A percentile compares a stretch with the other conserved stretches of the same genome.
phyloP scores from a whole-genome alignment of 768 basidiomycete species.

The Chlorophyllum brunneum region DNA sequence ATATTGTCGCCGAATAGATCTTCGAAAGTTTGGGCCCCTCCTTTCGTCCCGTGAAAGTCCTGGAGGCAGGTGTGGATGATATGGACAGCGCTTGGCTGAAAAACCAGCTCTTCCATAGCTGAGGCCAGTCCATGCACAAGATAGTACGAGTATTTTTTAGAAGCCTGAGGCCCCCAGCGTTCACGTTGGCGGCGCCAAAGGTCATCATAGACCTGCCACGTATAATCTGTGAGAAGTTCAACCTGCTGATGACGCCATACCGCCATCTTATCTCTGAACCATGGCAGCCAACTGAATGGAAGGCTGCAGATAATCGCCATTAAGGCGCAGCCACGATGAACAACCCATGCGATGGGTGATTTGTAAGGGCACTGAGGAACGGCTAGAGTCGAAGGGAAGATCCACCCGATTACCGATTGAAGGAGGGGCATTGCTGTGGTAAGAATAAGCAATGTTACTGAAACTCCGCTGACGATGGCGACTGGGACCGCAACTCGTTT shows the following conservation, averaged over 20 bases:
- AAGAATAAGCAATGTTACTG: not conserved
- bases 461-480: slow-evolving; percentile 3
- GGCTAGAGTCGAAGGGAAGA: not conserved
- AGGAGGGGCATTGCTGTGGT: slow-evolving; percentile 1
- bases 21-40: not conserved
- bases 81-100: not conserved
- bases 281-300: not conserved
- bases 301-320: not conserved
- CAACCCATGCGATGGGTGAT: slow-evolving; percentile 5
- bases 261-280: not conserved
- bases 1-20: not conserved
- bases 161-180: not conserved
- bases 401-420: slow-evolving; percentile 1
- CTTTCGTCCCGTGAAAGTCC: not conserved
- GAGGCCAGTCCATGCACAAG: not conserved
- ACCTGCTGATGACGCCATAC: not conserved
- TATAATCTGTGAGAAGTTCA: not conserved
- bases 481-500: slow-evolving; percentile 5
- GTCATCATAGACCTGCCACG: slow-evolving; percentile 2
- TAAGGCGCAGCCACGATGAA: not conserved
- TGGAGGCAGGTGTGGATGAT: not conserved
- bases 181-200: slow-evolving; percentile 2
- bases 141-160: not conserved
- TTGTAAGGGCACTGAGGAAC: slow-evolving; percentile 10
- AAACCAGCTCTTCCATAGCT: not conserved